Evolutionary conservation across 2,329 filamentous ascomycete genomes (phyloP).

Genomic region (Aotearoamyces nothofagi): DNA sequence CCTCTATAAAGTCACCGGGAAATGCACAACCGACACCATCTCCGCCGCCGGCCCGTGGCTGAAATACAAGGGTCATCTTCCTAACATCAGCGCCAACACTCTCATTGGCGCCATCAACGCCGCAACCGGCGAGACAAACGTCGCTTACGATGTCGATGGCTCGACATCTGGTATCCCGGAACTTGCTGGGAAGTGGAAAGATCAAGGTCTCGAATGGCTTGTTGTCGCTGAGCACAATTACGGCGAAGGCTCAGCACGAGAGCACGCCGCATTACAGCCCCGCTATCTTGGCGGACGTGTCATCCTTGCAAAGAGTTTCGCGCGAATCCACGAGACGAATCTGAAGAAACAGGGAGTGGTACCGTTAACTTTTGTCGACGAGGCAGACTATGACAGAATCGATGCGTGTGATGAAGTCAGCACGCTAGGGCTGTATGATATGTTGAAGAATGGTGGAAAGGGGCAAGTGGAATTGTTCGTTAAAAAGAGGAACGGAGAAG

Average conservation of each 20-base stretch:
- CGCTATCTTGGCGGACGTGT: constrained; percentile 78
- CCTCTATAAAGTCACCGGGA: constrained; percentile 90
- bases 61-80: constrained; percentile 97
- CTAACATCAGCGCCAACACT: constrained; percentile 96
- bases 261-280: constrained; percentile 82
- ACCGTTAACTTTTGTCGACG: constrained; percentile 78
- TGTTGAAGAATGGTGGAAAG: constrained; percentile 62
- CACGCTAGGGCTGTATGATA: constrained; percentile 72
- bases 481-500: constrained; percentile 46
- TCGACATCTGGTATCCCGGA: constrained; percentile 67
- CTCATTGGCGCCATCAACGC: constrained; percentile 90
- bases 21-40: constrained; percentile 98
- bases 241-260: constrained; percentile 76
- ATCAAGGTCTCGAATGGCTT: constrained; percentile 64
- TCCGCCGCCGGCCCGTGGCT: constrained; percentile 94
- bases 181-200: constrained; percentile 72
- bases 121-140: constrained; percentile 83
- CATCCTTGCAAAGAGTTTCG: constrained; percentile 76
- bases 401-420: constrained; percentile 68
- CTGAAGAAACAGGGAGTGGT: constrained; percentile 96
- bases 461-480: constrained; percentile 60
- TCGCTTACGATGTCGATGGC: constrained; percentile 76
- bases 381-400: constrained; percentile 76
- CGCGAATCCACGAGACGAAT: constrained; percentile 89
- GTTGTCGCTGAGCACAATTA: constrained; percentile 98